Evolutionary conservation across 192 early-diverging fungal genomes (phyloP).

Genomic region (Umbelopsis ramanniana): DNA sequence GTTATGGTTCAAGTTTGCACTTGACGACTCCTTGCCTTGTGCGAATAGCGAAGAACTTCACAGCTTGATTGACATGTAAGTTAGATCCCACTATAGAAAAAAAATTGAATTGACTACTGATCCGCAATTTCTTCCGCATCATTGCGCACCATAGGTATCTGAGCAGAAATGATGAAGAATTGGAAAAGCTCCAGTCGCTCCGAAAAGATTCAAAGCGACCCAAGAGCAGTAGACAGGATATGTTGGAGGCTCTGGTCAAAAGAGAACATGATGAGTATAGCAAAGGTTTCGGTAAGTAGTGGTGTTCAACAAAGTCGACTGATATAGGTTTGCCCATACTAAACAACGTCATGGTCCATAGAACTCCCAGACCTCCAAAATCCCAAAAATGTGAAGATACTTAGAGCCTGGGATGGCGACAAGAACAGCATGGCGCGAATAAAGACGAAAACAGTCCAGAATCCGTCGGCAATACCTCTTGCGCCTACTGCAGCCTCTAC

Average conservation of each 20-base stretch:
- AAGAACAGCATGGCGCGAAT: constrained; percentile 53
- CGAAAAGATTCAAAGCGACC: constrained; percentile 47
- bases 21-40: constrained; percentile 45
- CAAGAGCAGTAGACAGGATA: constrained; percentile 48
- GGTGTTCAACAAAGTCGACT: neutral
- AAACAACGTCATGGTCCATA: constrained; percentile 17
- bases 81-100: neutral
- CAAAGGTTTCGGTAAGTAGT: constrained; percentile 54
- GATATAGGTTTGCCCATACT: neutral
- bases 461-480: neutral
- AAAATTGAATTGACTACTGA: neutral
- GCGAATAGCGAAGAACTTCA: constrained; percentile 43
- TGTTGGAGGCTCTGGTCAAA: constrained; percentile 45
- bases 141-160: constrained; percentile 47
- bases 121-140: neutral
- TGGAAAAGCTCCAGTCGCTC: constrained; percentile 43
- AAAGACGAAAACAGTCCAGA: constrained; percentile 27
- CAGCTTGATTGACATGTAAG: constrained; percentile 41
- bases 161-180: constrained; percentile 51
- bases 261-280: constrained; percentile 56
- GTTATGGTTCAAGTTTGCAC: constrained; percentile 58
- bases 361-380: constrained; percentile 61
- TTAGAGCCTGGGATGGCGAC: constrained; percentile 62
- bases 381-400: constrained; percentile 51
- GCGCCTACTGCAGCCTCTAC: neutral